Evolutionary conservation across 345 rosid genomes (phyloP), one percentile per base, ranked within the genome.

Genomic region (Sisymbrium irio): DNA sequence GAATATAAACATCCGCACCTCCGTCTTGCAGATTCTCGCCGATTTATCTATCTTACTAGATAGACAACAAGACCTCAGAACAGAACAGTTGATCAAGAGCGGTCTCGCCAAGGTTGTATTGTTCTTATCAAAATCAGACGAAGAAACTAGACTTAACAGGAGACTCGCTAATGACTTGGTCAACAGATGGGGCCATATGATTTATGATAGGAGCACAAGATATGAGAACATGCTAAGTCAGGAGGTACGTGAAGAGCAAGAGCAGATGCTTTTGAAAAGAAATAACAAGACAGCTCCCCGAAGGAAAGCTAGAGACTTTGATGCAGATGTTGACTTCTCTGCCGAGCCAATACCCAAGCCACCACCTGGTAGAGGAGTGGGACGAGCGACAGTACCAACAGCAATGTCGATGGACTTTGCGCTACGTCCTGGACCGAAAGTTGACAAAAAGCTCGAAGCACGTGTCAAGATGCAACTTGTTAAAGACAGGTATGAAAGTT

Each of bases 101-200:
- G 92, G 97, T 66, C 89, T 93, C 39, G 96, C 97, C 64, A 93
- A 84, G 96, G 98, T 91, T 12, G 84, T 91, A 25, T 84, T 85
- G 97, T 93, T 93, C 80, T 85, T 91, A 47, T 91, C 98, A 33
- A 89, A 89, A 73, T 87, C 97, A 9, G 96, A 86, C 27, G 98
- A 93, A 87, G 98, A 93, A 75, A 89, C 90, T 37, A 83, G 89
- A 35, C 72, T 84, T 36, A 93, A 93, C 72, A 83, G 80, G 81
- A 89, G 86, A 72, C 94, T 89, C 14, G 97, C 97, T 17, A 89
- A 82, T 63, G 97, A 89, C 60, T 78, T 93, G 82, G 87, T 91
- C 57, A 91, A 88, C 74, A 86, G 85, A 85, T 93, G 97, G 97
- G 89, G 93, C 49, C 89, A 89, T 17, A 87, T 89, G 14, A 86